Conservation (phyloP, 2,329 filamentous ascomycete species). For the Neofusicoccum cordaticola region DNA sequence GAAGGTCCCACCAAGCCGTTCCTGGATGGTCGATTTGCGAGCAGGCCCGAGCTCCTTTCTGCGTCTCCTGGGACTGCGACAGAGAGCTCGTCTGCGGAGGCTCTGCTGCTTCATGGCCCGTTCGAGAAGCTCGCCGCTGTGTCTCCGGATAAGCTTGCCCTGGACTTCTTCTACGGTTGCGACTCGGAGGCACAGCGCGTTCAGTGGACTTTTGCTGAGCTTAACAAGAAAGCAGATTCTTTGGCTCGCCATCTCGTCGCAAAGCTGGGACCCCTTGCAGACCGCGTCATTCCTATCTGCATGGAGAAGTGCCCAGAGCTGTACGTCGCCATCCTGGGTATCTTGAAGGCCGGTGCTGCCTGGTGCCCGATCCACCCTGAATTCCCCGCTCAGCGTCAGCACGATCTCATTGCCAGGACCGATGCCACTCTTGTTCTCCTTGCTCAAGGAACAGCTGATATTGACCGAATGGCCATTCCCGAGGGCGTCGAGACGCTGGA, state of each 20-base stretch:
- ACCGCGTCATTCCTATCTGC: conserved; percentile 33
- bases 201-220: conserved; percentile 32
- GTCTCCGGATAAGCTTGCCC: not conserved
- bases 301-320: conserved; percentile 38
- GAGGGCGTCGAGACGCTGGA: conserved; percentile 33
- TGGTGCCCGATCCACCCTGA: conserved; percentile 42
- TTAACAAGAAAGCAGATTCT: conserved; percentile 33
- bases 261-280: conserved; percentile 24
- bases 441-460: not conserved
- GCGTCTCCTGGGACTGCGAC: conserved; percentile 18
- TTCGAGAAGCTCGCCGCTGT: conserved; percentile 4
- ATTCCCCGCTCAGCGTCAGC: conserved; percentile 26
- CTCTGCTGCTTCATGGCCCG: not conserved
- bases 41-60: conserved; percentile 20
- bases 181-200: not conserved
- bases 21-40: conserved; percentile 20
- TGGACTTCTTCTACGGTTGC: conserved; percentile 8
- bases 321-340: conserved; percentile 42
- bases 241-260: conserved; percentile 31
- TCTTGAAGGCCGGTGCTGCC: conserved; percentile 43
- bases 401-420: conserved; percentile 38
- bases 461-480: not conserved
- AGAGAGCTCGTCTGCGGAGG: not conserved
- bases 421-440: conserved; percentile 15
- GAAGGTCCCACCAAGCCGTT: conserved; percentile 24